Base-by-base conservation (phyloP, 2,329 filamentous ascomycete genomes). In the Knufia fluminis region DNA sequence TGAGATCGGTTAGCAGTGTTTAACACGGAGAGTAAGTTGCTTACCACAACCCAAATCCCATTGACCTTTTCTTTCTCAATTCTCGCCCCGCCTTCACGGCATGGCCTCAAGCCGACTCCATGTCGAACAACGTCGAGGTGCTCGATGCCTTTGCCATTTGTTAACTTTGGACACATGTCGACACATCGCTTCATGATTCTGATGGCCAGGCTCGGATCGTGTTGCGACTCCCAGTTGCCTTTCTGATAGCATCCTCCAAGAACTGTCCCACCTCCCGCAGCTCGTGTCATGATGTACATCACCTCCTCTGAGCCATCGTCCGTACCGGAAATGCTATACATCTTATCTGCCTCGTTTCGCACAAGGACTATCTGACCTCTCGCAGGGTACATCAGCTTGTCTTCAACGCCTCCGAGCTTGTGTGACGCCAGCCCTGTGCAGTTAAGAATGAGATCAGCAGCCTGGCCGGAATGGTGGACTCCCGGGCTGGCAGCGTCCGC, bases 361-460 rank as follows among this genome's bases (percentile, higher is more conserved):
- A 95, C 87, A 0, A 95, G 65, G 0, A 94, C 85, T 14, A 86
- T 80, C 68, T 97, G 91, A 3, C 88, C 91, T 2, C 91, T 79
- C 1, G 79, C 82, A 0, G 91, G 90, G 48, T 81, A 75, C 56
- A 97, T 76, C 3, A 75, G 77, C 51, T 70, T 65, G 62, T 97
- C 91, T 66, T 78, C 73, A 0, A 97, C 90, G 32, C 91, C 91
- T 7, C 87, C 88, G 1, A 97, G 78, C 49, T 76, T 82, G 38
- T 76, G 76, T 0, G 89, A 82, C 6, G 83, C 76, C 6, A 97
- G 71, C 0, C 90, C 91, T 0, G 89, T 91, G 58, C 87, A 86
- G 64, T 97, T 97, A 58, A 97, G 71, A 1, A 95, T 70, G 1
- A 94, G 65, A 59, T 85, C 79, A 2, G 82, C 82, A 41, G 69